These are phyloP conservation scores for Tuber calosporum DNA, from an alignment of 495 filamentous ascomycete species.

Conservation along the genomic window DNA sequence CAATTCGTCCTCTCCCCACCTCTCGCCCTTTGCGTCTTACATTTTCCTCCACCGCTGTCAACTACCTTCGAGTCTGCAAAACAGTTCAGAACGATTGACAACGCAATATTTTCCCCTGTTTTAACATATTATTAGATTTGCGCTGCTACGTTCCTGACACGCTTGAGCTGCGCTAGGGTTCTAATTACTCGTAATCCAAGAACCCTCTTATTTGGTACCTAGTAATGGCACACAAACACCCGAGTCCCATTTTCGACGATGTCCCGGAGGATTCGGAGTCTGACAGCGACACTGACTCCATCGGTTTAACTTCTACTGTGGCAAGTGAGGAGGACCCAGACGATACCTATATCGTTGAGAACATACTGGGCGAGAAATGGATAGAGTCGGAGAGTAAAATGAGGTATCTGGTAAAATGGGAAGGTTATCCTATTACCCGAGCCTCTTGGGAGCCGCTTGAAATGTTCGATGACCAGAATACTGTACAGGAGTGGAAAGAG, in stretches of 20 bases:
- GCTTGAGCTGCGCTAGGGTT: too few relatives aligned
- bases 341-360: constrained; percentile 48
- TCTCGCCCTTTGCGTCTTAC: background rate
- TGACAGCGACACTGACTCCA: constrained; percentile 50
- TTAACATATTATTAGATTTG: background rate
- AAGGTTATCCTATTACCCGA: constrained; percentile 52
- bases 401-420: constrained; percentile 62
- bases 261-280: constrained; percentile 6
- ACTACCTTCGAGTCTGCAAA: background rate
- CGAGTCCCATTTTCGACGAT: constrained; percentile 1
- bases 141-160: background rate
- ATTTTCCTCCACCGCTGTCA: background rate
- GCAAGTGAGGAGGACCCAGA: constrained; percentile 46
- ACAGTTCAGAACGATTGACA: background rate
- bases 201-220: background rate
- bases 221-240: background rate
- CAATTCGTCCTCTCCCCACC: background rate
- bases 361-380: constrained; percentile 50
- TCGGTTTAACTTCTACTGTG: constrained; percentile 58
- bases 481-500: constrained; percentile 38
- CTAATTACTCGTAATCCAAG: background rate
- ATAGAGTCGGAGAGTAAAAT: constrained; percentile 41
- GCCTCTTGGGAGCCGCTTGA: constrained; percentile 60
- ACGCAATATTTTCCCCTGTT: background rate
- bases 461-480: constrained; percentile 48